A percentile compares a stretch with the other conserved stretches of the same genome.
Evolutionary conservation across 1,284 basidiomycete species (phyloP).

Genomic region (Dichomitus squalens): DNA sequence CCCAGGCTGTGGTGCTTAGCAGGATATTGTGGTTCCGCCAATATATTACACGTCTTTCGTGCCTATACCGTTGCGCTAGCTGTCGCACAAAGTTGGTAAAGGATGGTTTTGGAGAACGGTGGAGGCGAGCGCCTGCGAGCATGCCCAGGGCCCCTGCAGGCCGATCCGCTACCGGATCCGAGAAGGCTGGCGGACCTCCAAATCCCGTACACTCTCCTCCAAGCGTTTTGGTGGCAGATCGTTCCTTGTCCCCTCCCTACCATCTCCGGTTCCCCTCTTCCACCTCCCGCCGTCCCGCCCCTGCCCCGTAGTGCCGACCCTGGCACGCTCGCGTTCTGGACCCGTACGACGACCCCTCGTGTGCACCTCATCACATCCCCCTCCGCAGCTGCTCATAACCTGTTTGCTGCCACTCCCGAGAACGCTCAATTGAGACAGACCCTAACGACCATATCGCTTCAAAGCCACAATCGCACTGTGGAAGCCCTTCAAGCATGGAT

Average conservation of each 20-base stretch:
- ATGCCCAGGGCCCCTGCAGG: background rate
- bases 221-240: constrained; percentile 23
- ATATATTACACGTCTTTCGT: constrained; percentile 3
- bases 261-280: constrained; percentile 13
- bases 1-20: background rate
- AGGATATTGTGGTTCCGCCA: background rate
- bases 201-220: constrained; percentile 9
- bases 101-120: background rate
- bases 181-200: constrained; percentile 7
- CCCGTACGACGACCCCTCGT: background rate
- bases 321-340: background rate
- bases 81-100: background rate
- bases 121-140: constrained; percentile 11
- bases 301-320: background rate
- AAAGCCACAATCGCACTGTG: background rate
- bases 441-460: constrained; percentile 3
- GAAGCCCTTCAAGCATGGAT: constrained; percentile 45
- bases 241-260: constrained; percentile 17
- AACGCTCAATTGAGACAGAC: constrained; percentile 11
- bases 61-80: constrained; percentile 8
- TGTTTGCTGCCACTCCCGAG: constrained; percentile 3
- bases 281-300: background rate
- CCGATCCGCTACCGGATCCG: constrained; percentile 26
- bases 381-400: constrained; percentile 2
- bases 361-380: background rate